phyloP scores from a whole-genome alignment of 2,329 filamentous ascomycete genomes.

The Magnaporthiopsis incrustans region DNA sequence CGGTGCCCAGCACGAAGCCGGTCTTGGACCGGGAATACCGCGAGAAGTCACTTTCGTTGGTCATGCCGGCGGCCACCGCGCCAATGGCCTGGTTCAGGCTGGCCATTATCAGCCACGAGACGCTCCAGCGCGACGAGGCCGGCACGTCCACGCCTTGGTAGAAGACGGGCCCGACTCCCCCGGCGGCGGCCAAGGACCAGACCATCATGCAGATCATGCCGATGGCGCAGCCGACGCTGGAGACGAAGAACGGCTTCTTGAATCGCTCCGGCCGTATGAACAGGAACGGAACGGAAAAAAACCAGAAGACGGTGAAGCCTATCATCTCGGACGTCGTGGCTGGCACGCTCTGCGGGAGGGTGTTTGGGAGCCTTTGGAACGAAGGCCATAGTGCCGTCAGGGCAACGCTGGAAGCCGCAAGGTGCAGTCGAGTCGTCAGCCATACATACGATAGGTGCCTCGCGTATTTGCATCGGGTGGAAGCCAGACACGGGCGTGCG shows the following conservation, averaged over 20 bases:
- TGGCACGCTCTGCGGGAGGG: constrained; percentile 30
- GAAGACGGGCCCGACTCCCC: constrained; percentile 36
- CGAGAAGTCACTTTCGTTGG: constrained; percentile 34
- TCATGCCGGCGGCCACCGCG: constrained; percentile 30
- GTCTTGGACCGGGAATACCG: constrained; percentile 25
- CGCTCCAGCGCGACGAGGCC: constrained; percentile 25
- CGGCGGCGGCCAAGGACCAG: constrained; percentile 35
- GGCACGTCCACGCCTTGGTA: constrained; percentile 27
- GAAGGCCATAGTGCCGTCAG: constrained; percentile 38
- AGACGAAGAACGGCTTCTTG: constrained; percentile 36
- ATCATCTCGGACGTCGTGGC: constrained; percentile 34
- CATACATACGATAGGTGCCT: no score
- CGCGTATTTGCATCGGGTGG: neutral
- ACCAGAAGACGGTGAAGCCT: constrained; percentile 44
- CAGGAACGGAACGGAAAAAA: constrained; percentile 38
- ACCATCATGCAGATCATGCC: constrained; percentile 40
- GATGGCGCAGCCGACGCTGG: constrained; percentile 32
- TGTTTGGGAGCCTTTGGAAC: constrained; percentile 35
- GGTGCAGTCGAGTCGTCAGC: constrained; percentile 14
- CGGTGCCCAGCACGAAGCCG: constrained; percentile 29
- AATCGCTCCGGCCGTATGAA: constrained; percentile 42
- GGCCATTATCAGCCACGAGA: constrained; percentile 36
- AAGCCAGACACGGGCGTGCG: constrained; percentile 3
- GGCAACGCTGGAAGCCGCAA: constrained; percentile 19
- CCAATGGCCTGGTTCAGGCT: constrained; percentile 35